phyloP scores from a whole-genome alignment of 768 basidiomycete species.

The Auricularia cornea region DNA sequence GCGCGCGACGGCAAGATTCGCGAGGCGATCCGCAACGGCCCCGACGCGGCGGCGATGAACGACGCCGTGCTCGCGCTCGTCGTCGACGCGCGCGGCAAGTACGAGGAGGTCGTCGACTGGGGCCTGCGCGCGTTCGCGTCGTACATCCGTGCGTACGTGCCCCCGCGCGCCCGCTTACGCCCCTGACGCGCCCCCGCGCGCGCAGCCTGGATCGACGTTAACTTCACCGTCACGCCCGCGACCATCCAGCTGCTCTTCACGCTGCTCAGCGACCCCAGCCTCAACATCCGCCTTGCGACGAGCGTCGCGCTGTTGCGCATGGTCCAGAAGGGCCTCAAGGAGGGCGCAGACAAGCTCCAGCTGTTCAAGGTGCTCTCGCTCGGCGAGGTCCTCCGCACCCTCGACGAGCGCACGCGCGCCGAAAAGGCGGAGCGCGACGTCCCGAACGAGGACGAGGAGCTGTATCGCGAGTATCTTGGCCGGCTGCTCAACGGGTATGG shows the following conservation, averaged over 20 bases:
- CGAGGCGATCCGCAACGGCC: constrained; percentile 74
- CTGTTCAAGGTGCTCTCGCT: constrained; percentile 84
- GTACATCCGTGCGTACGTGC: constrained; percentile 72
- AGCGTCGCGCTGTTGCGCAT: constrained; percentile 74
- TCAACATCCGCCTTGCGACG: constrained; percentile 77
- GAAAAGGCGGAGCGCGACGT: constrained; percentile 44
- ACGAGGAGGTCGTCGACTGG: constrained; percentile 79
- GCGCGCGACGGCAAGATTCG: constrained; percentile 76
- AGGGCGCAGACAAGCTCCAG: constrained; percentile 80
- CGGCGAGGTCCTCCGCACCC: constrained; percentile 67
- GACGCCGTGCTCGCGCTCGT: constrained; percentile 81
- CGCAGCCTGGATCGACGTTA: constrained; percentile 96
- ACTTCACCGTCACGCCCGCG: constrained; percentile 84
- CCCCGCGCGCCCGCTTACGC: not conserved
- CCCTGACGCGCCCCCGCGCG: constrained; percentile 3
- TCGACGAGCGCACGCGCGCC: constrained; percentile 67
- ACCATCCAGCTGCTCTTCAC: constrained; percentile 81
- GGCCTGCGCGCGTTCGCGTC: constrained; percentile 88
- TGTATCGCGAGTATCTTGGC: constrained; percentile 82
- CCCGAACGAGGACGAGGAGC: constrained; percentile 81
- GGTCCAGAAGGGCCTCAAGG: constrained; percentile 88
- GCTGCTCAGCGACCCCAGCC: constrained; percentile 66
- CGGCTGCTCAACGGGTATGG: constrained; percentile 77
- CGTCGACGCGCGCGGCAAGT: constrained; percentile 46
- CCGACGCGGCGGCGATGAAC: constrained; percentile 81